Evolutionary conservation across 495 filamentous ascomycete genomes (phyloP).

Genomic region (Extremus antarcticus): DNA sequence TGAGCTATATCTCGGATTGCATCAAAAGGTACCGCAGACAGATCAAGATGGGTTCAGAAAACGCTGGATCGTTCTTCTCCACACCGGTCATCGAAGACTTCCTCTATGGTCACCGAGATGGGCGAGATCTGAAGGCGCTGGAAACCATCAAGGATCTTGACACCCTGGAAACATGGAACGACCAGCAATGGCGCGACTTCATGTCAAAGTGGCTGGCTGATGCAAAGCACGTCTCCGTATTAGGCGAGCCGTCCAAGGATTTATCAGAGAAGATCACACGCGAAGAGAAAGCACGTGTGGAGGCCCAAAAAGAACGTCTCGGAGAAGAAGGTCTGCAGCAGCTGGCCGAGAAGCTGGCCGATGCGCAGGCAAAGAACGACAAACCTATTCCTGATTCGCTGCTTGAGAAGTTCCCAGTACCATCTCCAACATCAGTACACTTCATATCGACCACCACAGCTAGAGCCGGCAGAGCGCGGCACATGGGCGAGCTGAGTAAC

Average conservation of each 20-base stretch:
- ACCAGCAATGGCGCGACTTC: constrained; percentile 72
- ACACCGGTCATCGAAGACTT: constrained; percentile 80
- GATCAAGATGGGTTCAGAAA: constrained; percentile 69
- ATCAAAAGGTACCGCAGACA: constrained; percentile 66
- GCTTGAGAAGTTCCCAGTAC: constrained; percentile 70
- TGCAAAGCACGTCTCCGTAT: constrained; percentile 72
- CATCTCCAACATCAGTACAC: constrained; percentile 75
- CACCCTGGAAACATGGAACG: constrained; percentile 63
- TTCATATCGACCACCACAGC: constrained; percentile 86
- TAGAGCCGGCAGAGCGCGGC: constrained; percentile 66
- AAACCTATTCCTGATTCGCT: constrained; percentile 64
- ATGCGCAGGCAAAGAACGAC: constrained; percentile 71
- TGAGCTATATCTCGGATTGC: constrained; percentile 80
- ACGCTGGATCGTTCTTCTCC: constrained; percentile 60
- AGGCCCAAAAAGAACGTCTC: constrained; percentile 49
- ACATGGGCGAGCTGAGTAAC: constrained; percentile 55
- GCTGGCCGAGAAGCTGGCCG: constrained; percentile 63
- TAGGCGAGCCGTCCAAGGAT: constrained; percentile 51
- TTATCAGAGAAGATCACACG: constrained; percentile 62
- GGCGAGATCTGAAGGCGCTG: constrained; percentile 63
- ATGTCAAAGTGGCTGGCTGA: constrained; percentile 76
- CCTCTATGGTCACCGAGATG: constrained; percentile 77
- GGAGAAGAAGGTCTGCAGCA: constrained; percentile 58
- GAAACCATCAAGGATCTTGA: constrained; percentile 64
- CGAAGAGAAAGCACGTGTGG: constrained; percentile 49